phyloP scores from a whole-genome alignment of 768 basidiomycete genomes.

The Termitomyces sp. region DNA sequence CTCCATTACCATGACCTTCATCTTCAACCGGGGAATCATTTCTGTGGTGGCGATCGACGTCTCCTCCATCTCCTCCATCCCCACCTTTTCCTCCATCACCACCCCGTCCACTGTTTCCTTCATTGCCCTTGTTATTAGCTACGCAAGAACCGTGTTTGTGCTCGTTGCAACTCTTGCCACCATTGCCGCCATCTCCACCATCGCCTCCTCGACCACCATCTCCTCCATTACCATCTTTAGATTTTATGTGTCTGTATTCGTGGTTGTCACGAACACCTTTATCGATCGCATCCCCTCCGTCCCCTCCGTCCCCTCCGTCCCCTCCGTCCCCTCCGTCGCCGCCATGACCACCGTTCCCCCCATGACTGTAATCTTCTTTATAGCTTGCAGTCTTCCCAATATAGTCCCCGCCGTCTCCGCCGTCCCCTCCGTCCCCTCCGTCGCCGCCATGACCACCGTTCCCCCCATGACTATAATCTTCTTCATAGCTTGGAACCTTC shows the following conservation, averaged over 20 bases:
- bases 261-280: not conserved
- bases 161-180: not conserved
- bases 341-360: no score
- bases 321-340: not conserved
- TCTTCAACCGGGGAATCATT: not conserved
- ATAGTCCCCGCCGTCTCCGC: no score
- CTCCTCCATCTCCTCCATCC: not conserved
- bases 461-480: no score
- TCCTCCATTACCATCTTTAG: not conserved
- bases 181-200: not conserved
- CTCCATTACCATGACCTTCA: not conserved
- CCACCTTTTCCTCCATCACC: constrained; percentile 1
- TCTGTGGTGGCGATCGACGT: not conserved
- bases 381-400: no score
- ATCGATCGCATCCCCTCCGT: not conserved
- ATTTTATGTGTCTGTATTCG: not conserved
- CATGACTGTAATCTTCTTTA: no score
- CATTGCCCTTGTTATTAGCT: not conserved
- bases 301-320: not conserved
- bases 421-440: no score
- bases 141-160: not conserved
- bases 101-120: not conserved
- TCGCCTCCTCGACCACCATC: constrained; percentile 1
- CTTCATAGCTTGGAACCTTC: no score
- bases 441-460: no score